Base-by-base conservation (phyloP, 2,329 filamentous ascomycete genomes). In the Coniochaeta pulveracea region DNA sequence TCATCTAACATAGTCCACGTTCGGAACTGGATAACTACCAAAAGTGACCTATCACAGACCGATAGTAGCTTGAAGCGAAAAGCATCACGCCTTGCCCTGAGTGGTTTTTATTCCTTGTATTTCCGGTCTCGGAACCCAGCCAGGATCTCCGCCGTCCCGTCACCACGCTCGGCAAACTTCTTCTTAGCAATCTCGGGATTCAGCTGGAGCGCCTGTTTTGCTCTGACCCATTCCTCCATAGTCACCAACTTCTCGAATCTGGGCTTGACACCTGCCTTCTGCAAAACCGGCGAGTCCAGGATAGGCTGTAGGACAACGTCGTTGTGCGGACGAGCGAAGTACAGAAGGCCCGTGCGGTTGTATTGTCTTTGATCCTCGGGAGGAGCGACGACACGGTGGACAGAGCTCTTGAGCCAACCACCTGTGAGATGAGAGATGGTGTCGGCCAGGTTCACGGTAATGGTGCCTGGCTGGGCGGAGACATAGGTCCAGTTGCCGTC, bases 401-500 rank as follows among this genome's bases (percentile, higher is more conserved):
- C 30, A 6, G 30, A 33, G 30, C 30, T 33, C 30, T 33, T 33
- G 8, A 33, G 12, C 30, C 30, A 33, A 4, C 30, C 30, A 4
- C 30, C 30, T 7, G 30, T 33, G 6, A 34, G 16, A 21, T 21
- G 16, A 11, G 32, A 21, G 17, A 34, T 21, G n/a, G 32, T 21
- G 12, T 35, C 33, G 19, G 19, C 18, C 3, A 24, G 18, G 10
- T 35, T 35, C 12, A 35, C 19, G n/a, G 33, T 35, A 19, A 35
- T 35, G 6, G 25, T 35, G 3, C 19, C 33, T 4, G 26, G 26
- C 25, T 35, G 19, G n/a, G 33, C 10, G 5, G 16, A 22, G 3
- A 35, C 33, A 25, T 26, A 35, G 4, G 4, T 35, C 33, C 39
- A 40, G 2, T 29, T n/a, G 19, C 39, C 39, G 5, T 38, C 36